Evolutionary conservation across 2,329 filamentous ascomycete genomes (phyloP), one percentile per base, ranked within the genome.

Genomic region (Pestalotiopsis sp.): DNA sequence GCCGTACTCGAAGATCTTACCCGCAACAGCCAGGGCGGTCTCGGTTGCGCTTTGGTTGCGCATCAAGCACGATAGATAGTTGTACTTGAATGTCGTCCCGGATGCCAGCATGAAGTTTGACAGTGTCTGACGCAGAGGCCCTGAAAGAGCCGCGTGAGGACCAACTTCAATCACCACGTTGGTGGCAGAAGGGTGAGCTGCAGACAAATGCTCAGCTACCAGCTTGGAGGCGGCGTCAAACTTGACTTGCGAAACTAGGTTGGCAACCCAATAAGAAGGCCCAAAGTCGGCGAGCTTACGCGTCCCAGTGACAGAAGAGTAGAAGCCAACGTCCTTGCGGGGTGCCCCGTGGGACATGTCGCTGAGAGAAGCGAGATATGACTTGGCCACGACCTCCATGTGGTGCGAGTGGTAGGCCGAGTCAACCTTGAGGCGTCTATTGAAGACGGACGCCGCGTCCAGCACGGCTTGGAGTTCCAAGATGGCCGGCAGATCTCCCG

Each of bases 321-420:
- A 66, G n/a, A 56, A 57, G 2, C 49, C 41, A 12, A 57, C 49
- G 2, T 57, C 41, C 12, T 27, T 31, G 4, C 3, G 1, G 1
- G 11, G 62, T 1, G 3, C 20, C 2, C n/a, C 12, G 20, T 23
- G 39, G 6, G 6, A 23, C n/a, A 64, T 49, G 9, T 2, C 68
- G 17, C 25, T n/a, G 12, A 61, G 59, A 4, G 25, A n/a, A 11
- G 25, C 25, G 68, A 27, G 2, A 57, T 78, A 79, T 7, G 69
- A 67, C 2, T 69, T 56, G 0, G 68, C 71, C 2, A 76, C 65
- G 3, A 20, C 25, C 23, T 45, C 5, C 77, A 80, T 78, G 13
- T 76, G 73, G 14, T 73, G 69, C 0, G 78, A 80, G 58, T 80
- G 78, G 58, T 78, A 80, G 2, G 77, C 76, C 1, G 72, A 56